Base-by-base conservation (phyloP, 345 rosid genomes). In the Raphanus sativus region DNA sequence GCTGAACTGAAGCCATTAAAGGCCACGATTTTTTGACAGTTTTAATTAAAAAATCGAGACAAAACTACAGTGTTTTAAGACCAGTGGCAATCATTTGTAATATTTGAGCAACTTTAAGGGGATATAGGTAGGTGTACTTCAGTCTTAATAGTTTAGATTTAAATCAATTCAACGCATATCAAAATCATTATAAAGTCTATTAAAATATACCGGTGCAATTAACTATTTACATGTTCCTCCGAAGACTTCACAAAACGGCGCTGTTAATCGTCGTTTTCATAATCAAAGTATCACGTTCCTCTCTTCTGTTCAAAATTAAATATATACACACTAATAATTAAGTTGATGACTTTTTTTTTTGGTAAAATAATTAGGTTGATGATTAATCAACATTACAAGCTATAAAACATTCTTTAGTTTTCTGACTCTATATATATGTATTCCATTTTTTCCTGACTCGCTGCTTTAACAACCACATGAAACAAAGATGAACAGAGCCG, bases 241-340 rank as follows among this genome's bases (percentile, higher is more conserved):
- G 71, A 54, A 55, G 75, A 79, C 78, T 73, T 79, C 29, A 74
- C 33, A 71, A 79, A 79, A 73, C 73, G 64, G 54, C 67, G 58
- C 56, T 50, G 62, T 71, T 66, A 66, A 2, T 48, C 8, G 69
- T 60, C 75, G 52, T 68, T 73, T 79, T 73, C 82, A 73, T 61
- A 78, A 78, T 67, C 73, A 67, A 15, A 56, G 16, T 10, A n/a
- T 64, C 65, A 77, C 70, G 65, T 70, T 70, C 50, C 3, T 32
- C 63, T 45, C 56, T 8, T 71, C 56, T 42, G 30, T 45, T 15
- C 3, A 77, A 64, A 4, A 55, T 28, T 38, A 26, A 12, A 34
- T 34, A 29, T 15, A 25, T 12, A 4, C 6, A 38, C 7, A 34
- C 40, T 7, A 33, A 40, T 11, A 21, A 28, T 45, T 21, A 21